phyloP scores from a whole-genome alignment of 441 rosid genomes.

The Rhodomyrtus psidioides region DNA sequence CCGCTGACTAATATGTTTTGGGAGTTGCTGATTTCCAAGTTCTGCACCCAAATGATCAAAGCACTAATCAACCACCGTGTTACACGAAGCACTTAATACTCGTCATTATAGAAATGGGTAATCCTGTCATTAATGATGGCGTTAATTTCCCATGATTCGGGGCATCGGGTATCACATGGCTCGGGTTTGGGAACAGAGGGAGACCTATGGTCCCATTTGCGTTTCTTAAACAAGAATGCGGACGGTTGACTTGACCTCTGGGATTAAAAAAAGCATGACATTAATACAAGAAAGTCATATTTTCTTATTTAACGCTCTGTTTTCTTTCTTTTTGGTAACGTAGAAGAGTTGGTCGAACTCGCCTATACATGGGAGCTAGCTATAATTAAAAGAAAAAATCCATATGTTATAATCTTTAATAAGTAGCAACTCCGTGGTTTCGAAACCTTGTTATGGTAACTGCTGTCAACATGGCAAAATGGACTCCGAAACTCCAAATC shows the following conservation, averaged over 20 bases:
- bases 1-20: background rate
- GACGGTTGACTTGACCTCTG: background rate
- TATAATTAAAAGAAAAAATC: too few species aligned
- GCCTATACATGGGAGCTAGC: background rate
- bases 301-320: background rate
- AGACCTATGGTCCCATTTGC: background rate
- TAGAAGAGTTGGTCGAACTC: background rate
- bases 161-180: background rate
- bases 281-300: too few species aligned
- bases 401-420: background rate
- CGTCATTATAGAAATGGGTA: background rate
- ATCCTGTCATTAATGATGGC: background rate
- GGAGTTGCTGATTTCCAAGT: background rate
- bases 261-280: background rate
- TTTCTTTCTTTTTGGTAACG: background rate
- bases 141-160: background rate
- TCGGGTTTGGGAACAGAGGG: background rate
- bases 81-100: background rate
- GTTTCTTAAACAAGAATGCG: background rate
- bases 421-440: background rate
- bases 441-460: background rate
- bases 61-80: background rate
- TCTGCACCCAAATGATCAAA: background rate
- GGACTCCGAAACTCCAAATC: background rate
- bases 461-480: background rate